Percentiles rank a stretch among this genome's conserved stretches.
Evolutionary conservation across 2,329 filamentous ascomycete species (phyloP).

Genomic region (Ophiognomonia clavigignenti-juglandacearum): DNA sequence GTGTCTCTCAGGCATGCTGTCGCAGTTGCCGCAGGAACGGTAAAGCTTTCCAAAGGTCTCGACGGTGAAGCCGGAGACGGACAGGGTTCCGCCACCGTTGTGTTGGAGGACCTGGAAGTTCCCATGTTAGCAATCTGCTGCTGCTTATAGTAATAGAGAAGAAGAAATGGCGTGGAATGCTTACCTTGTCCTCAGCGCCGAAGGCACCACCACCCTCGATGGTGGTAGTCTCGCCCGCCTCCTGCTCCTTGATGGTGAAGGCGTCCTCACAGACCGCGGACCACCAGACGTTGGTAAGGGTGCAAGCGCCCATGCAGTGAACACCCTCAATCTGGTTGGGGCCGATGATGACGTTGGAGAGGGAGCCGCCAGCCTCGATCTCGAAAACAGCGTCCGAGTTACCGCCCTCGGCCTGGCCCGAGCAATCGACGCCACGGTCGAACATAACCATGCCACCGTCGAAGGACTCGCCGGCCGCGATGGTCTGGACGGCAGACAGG

Average conservation of each 20-base stretch:
- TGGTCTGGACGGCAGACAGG: conserved; percentile 8
- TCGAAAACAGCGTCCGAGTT: conserved; percentile 42
- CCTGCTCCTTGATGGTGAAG: conserved; percentile 29
- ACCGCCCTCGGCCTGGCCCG: conserved; percentile 19
- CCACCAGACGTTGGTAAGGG: conserved; percentile 32
- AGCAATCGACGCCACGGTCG: conserved; percentile 17
- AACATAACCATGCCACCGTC: conserved; percentile 30
- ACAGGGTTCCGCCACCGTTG: conserved; percentile 31
- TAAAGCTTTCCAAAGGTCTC: conserved; percentile 44
- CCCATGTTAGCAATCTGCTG: not conserved
- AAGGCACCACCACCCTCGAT: conserved; percentile 34
- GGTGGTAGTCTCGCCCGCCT: conserved; percentile 27
- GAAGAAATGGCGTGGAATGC: not conserved
- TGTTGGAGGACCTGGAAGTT: conserved; percentile 27
- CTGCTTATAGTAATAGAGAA: too few relatives aligned
- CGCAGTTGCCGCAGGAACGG: conserved; percentile 43
- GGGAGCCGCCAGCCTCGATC: conserved; percentile 41
- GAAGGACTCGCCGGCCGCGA: conserved; percentile 11
- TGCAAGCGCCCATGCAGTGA: conserved; percentile 41
- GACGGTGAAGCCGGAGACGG: conserved; percentile 32
- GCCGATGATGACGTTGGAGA: conserved; percentile 49
- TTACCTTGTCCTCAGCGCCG: conserved; percentile 28
- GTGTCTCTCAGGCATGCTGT: conserved; percentile 33
- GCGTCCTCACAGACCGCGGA: conserved; percentile 30
- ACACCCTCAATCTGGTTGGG: conserved; percentile 42